Evolutionary conservation across 2,329 filamentous ascomycete genomes (phyloP), one percentile per base, ranked within the genome.

Genomic region (Colletotrichum acutatum): DNA sequence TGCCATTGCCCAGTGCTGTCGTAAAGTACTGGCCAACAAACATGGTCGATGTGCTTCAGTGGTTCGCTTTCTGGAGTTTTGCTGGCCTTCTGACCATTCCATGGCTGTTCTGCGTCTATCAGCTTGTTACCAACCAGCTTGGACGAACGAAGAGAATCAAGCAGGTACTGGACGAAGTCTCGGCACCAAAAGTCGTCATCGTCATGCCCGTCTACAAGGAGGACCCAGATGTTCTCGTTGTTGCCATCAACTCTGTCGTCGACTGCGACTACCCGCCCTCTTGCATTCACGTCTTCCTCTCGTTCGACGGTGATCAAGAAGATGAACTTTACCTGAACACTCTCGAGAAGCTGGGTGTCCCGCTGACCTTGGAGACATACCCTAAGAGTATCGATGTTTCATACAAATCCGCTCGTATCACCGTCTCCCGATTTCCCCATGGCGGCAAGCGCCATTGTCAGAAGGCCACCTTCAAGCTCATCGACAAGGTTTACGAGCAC

Each of bases 171-270:
- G 94, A 98, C 80, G 94, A 97, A 79, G 85, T 90, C 3, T 95
- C 92, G 0, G 95, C 97, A 0, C 97, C 96, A 1, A 98, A 98
- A 83, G 93, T 97, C 19, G 95, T 98, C 75, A 93, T 98, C 73
- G 93, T 98, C 71, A 98, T 98, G 95, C 97, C 96, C 5, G 97
- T 95, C 79, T 98, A 98, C 85, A 95, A 97, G 79, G 97, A 98
- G 80, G 91, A 95, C 34, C 94, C 95, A 0, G 93, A 94, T 0
- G 89, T 97, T 14, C 88, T 98, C 59, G 87, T 98, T 68, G 93
- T 93, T 59, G 97, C 96, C 5, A 89, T 98, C 77, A 92, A 98
- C 83, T 98, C 96, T 0, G 92, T 98, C 42, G 95, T 98, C 64
- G 93, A 96, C 77, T 97, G 95, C 83, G 96, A 98, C 78, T 98